phyloP scores from a whole-genome alignment of 371 early-diverging fungal species.

The Conidiobolus incongruus region DNA sequence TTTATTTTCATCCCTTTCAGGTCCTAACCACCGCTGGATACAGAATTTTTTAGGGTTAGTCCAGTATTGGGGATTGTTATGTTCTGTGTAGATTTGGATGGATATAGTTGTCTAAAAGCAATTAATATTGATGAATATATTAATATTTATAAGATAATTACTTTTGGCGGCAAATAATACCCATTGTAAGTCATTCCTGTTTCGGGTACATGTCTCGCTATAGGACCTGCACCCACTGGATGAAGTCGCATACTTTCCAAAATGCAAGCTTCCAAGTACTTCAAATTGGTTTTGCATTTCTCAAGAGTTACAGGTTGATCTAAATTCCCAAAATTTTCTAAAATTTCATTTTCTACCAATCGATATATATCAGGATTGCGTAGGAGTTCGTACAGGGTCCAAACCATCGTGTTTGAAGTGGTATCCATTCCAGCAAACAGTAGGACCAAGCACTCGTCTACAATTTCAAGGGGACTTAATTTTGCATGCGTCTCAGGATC shows the following conservation, averaged over 20 bases:
- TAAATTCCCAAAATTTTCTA: background rate
- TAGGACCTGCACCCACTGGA: slow-evolving; percentile 7
- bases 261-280: slow-evolving; percentile 12
- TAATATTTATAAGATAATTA: background rate
- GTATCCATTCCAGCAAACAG: slow-evolving; percentile 11
- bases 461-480: slow-evolving; percentile 5
- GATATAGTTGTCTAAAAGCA: too few species aligned
- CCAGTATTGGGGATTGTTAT: background rate
- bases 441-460: slow-evolving; percentile 6
- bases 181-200: slow-evolving; percentile 5
- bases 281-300: slow-evolving; percentile 8
- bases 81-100: too few species aligned
- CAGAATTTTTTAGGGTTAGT: background rate
- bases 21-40: background rate
- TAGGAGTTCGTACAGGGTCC: slow-evolving; percentile 6
- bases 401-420: slow-evolving; percentile 6
- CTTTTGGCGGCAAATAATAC: slow-evolving; percentile 4
- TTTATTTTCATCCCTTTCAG: background rate
- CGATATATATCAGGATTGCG: slow-evolving; percentile 1
- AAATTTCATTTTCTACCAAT: too few species aligned
- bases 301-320: slow-evolving; percentile 4
- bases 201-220: slow-evolving; percentile 4
- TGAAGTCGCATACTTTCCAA: slow-evolving; percentile 9
- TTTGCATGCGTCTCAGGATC: slow-evolving; percentile 4
- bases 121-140: too few species aligned